Base-by-base conservation (phyloP, 495 filamentous ascomycete genomes). In the Cetradonia linearis region DNA sequence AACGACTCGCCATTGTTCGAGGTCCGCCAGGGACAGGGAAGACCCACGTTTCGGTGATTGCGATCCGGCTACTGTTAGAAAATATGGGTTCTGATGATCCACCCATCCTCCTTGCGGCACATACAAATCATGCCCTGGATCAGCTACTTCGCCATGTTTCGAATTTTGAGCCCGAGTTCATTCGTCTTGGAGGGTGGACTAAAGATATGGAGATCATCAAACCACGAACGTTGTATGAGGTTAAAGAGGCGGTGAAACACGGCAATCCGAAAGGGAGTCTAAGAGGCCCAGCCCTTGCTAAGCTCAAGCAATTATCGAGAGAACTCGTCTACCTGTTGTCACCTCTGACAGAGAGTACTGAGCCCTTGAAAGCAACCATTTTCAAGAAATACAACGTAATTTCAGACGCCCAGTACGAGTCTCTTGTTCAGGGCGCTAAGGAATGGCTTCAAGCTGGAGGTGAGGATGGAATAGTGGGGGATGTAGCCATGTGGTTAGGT, bases 71-170 rank as follows among this genome's bases (percentile, higher is more conserved):
- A 5, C 69, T 95, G 55, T 71, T 95, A 0, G 68, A 75, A 1
- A 89, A 86, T 58, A 78, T 82, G 74, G 60, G 62, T n/a, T 59
- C 67, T 2, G 73, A 73, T 10, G 79, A 87, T 69, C 83, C 87
- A 25, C 87, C 87, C 16, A 84, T 96, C 37, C 76, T 95, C 27
- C 74, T 95, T 7, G 78, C 89, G 1, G 88, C 88, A 28, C 88
- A 96, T 63, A 96, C 92, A 3, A 98, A 98, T 62, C 91, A 98
- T 71, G 92, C 93, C 0, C 70, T 96, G 1, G 92, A 96, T 65
- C 93, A 96, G 66, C 71, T 96, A 2, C 76, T 98, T 16, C 73
- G 72, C 5, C 82, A 86, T 52, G 72, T 95, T 25, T 75, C 86
- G 1, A 59, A 73, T 2, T 83, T 85, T 55, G 87, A 88, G 55